phyloP scores from a whole-genome alignment of 2,329 filamentous ascomycete genomes.

The Arachnomyces sp. region DNA sequence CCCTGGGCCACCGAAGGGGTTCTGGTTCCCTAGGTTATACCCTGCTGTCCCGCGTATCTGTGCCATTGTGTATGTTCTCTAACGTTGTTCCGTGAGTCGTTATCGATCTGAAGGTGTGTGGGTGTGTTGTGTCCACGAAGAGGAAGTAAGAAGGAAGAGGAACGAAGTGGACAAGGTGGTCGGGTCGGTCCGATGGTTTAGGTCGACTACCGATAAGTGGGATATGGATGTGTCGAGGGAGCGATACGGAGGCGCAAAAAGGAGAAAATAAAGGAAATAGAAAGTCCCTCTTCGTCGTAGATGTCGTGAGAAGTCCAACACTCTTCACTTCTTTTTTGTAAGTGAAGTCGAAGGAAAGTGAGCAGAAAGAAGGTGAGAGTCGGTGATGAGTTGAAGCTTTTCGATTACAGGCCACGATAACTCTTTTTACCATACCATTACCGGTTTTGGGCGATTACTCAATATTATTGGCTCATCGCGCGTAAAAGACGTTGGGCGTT shows the following conservation, averaged over 20 bases:
- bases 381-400: neutral
- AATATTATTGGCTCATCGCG: neutral
- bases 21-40: constrained; percentile 72
- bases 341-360: constrained; percentile 11
- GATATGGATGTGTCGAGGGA: constrained; percentile 1
- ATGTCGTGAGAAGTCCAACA: too few relatives aligned
- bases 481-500: neutral
- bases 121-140: neutral
- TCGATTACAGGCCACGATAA: too few relatives aligned
- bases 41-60: constrained; percentile 61
- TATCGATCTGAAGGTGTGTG: neutral
- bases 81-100: neutral
- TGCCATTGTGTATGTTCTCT: constrained; percentile 30
- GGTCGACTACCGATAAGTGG: too few relatives aligned
- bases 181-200: too few relatives aligned
- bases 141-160: neutral
- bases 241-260: constrained; percentile 6
- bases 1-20: constrained; percentile 58
- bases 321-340: neutral
- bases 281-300: too few relatives aligned
- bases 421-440: too few relatives aligned
- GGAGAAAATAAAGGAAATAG: constrained; percentile 1
- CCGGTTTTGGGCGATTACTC: too few relatives aligned
- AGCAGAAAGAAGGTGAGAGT: constrained; percentile 6
- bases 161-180: too few relatives aligned